Base-by-base conservation (phyloP, 257 asterid genomes). In the Paraleonurus japonicus region DNA sequence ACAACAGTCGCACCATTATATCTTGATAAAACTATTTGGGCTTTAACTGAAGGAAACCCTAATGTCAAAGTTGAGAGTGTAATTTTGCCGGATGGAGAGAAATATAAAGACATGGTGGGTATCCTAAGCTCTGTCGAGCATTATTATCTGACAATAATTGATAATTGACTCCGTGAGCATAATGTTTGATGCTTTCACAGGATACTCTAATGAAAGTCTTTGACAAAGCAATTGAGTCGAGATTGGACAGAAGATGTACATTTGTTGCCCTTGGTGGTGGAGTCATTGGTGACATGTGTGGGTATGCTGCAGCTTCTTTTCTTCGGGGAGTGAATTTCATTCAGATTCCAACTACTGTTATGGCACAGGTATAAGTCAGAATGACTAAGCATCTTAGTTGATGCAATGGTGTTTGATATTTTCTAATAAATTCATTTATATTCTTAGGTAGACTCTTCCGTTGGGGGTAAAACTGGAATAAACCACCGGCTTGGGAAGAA, bases 251-350 rank as follows among this genome's bases (percentile, higher is more conserved):
- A 5, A 90, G 96, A 15, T 92, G 96, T 73, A 95, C 99, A 60
- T 92, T 92, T 67, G 95, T 92, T 69, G 99, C 99, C 55, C 98
- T 95, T 26, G 99, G 99, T 55, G 99, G 99, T 67, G 99, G 98
- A 69, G 99, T 95, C 76, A 92, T 95, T 57, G 99, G 99, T 43
- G 98, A 95, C 84, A 95, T 92, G 98, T 95, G 98, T 80, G 99
- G 99, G 35, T 95, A 89, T 85, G 99, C 99, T 10, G 99, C 99
- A 26, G 99, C 99, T 65, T 84, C 98, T 59, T 95, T 71, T 82
- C 96, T 95, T 41, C 96, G 97, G 11, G 99, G 99, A 74, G 98
- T 95, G 75, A 95, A 89, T 82, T 95, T 95, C 81, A 89, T 95
- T 82, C 99, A 92, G 89, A 92, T 92, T 79, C 99, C 99, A 3